These are phyloP conservation scores for Ensete glaucum DNA, from an alignment of 176 grass and related monocot species.

Conservation along the genomic window DNA sequence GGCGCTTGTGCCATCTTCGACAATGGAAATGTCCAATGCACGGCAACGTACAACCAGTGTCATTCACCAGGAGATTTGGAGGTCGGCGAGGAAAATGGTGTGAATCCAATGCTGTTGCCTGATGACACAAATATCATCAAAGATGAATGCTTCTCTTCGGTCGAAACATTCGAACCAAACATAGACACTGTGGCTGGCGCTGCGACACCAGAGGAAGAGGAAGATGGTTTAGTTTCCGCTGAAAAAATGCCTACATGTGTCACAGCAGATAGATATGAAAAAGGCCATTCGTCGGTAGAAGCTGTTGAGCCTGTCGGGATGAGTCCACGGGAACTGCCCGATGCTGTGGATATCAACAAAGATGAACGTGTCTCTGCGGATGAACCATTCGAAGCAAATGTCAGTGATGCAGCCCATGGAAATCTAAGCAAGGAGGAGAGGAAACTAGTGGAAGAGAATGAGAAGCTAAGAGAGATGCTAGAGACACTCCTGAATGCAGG, in stretches of 20 bases:
- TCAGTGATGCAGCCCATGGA: not conserved
- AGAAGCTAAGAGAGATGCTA: conserved; percentile 52
- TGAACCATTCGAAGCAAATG: not conserved
- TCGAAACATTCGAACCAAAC: not conserved
- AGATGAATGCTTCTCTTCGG: not conserved
- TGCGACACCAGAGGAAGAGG: not conserved
- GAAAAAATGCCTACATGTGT: not conserved
- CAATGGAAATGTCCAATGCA: not conserved
- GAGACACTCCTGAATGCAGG: conserved; percentile 44
- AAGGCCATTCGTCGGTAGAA: not conserved
- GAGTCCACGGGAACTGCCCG: too few relatives aligned
- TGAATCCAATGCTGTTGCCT: not conserved
- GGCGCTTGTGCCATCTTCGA: not conserved
- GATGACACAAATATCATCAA: not conserved
- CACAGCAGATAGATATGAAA: not conserved
- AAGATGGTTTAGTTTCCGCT: not conserved
- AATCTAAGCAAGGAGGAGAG: conserved; percentile 16
- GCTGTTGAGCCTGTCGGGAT: not conserved
- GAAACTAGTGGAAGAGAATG: conserved; percentile 43
- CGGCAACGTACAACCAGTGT: not conserved
- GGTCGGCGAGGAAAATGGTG: not conserved
- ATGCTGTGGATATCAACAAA: not conserved
- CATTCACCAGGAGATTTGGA: not conserved
- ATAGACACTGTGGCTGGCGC: not conserved
- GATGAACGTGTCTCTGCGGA: not conserved